A percentile compares a stretch with the other conserved stretches of the same genome.
Conservation (phyloP, 371 early-diverging fungal species). For the Mortierella sp. region DNA sequence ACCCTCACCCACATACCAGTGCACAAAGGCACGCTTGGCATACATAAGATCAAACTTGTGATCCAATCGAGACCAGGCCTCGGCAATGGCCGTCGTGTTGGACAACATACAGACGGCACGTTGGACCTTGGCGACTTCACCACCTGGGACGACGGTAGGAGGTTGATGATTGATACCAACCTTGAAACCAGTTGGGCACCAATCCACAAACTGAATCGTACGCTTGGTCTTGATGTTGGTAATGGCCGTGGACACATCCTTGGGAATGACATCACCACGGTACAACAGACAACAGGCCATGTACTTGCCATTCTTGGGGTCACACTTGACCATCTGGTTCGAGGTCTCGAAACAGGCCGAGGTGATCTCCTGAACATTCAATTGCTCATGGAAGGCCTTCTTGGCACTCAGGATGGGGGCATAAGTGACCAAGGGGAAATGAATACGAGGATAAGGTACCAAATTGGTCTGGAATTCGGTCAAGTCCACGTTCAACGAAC, state of each 20-base stretch:
- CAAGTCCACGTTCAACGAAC: constrained; percentile 96
- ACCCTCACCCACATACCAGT: constrained; percentile 99
- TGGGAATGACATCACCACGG: constrained; percentile 91
- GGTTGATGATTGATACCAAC: constrained; percentile 95
- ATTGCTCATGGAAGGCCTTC: constrained; percentile 93
- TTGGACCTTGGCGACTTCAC: constrained; percentile 90
- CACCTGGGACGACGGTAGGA: constrained; percentile 91
- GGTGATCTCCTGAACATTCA: constrained; percentile 91
- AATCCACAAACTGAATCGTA: constrained; percentile 96
- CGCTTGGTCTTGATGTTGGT: constrained; percentile 91
- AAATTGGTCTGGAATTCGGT: constrained; percentile 98
- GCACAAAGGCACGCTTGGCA: constrained; percentile 98
- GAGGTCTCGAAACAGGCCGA: constrained; percentile 93
- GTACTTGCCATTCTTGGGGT: constrained; percentile 95
- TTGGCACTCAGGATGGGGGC: constrained; percentile 92
- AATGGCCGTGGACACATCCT: constrained; percentile 91
- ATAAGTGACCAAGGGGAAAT: constrained; percentile 98
- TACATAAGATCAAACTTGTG: constrained; percentile 98
- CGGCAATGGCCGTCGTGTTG: constrained; percentile 97
- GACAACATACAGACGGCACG: constrained; percentile 96
- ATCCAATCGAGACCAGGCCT: constrained; percentile 96
- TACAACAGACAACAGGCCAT: constrained; percentile 95
- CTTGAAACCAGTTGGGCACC: constrained; percentile 99
- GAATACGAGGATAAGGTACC: constrained; percentile 97
- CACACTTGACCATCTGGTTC: constrained; percentile 97